Conservation (phyloP, 2,329 filamentous ascomycete species). For the Teratosphaeria gauchensis region DNA sequence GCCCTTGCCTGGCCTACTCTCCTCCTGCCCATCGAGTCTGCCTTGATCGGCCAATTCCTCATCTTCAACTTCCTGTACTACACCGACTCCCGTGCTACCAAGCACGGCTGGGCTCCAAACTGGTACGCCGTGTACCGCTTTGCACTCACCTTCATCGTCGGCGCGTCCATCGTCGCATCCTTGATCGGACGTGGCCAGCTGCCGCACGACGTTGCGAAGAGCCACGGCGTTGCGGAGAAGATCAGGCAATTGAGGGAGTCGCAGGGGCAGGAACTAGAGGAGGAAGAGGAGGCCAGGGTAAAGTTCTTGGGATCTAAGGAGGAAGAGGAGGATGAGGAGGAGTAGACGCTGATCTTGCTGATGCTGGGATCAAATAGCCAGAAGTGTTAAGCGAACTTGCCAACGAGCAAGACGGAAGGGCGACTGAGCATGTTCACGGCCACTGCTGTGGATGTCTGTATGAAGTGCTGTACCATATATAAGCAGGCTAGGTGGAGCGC, state of each 20-base stretch:
- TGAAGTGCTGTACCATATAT: not conserved
- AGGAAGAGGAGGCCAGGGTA: slow-evolving; percentile 22
- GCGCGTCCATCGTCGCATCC: slow-evolving; percentile 67
- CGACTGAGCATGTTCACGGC: not conserved
- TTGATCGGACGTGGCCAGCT: slow-evolving; percentile 77
- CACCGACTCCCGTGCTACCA: slow-evolving; percentile 63
- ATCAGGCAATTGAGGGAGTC: slow-evolving; percentile 39
- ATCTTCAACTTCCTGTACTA: slow-evolving; percentile 83
- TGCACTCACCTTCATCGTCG: slow-evolving; percentile 82
- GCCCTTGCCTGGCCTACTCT: slow-evolving; percentile 84
- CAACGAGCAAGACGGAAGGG: not conserved
- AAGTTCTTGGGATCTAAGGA: slow-evolving; percentile 20
- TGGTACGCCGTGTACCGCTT: slow-evolving; percentile 92
- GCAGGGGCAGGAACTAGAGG: slow-evolving; percentile 23
- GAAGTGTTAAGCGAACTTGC: not conserved
- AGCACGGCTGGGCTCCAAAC: slow-evolving; percentile 64
- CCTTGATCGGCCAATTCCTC: slow-evolving; percentile 74
- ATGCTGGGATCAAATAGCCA: not conserved
- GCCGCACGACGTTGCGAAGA: slow-evolving; percentile 42
- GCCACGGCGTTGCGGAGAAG: slow-evolving; percentile 37
- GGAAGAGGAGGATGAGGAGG: slow-evolving; percentile 16
- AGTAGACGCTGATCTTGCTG: not conserved
- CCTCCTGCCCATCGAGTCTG: slow-evolving; percentile 73
- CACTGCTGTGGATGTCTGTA: not conserved
- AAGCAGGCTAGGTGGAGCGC: not conserved